Evolutionary conservation across 2,329 filamentous ascomycete species (phyloP).

Genomic region (Neonectria neomacrospora): DNA sequence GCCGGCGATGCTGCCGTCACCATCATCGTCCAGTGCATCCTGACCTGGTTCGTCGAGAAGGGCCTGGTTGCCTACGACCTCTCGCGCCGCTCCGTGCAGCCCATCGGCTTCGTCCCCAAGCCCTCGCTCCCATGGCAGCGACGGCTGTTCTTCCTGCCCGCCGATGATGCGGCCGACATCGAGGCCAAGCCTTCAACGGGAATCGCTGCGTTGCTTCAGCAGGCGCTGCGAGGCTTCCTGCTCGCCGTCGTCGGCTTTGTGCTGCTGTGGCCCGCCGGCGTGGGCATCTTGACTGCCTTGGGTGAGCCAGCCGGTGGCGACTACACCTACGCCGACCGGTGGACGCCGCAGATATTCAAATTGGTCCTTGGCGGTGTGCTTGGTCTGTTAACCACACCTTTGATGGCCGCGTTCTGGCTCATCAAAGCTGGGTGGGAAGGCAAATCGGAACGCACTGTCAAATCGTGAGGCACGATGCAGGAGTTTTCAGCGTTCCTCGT

Average conservation of each 20-base stretch:
- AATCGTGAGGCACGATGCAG: background rate
- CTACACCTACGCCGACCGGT: conserved; percentile 55
- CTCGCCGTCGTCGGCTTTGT: conserved; percentile 52
- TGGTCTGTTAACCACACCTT: conserved; percentile 59
- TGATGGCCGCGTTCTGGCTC: conserved; percentile 63
- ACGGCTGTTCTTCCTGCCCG: conserved; percentile 49
- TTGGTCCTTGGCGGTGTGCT: conserved; percentile 58
- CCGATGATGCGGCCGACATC: background rate
- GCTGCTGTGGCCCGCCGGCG: conserved; percentile 55
- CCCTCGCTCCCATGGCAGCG: conserved; percentile 50
- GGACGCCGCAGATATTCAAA: conserved; percentile 63
- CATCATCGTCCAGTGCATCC: conserved; percentile 60
- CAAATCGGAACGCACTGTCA: background rate
- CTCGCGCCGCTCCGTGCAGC: conserved; percentile 55
- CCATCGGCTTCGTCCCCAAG: conserved; percentile 57
- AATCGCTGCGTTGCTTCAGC: conserved; percentile 40
- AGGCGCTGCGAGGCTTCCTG: conserved; percentile 43
- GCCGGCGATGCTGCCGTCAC: conserved; percentile 61
- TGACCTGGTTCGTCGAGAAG: conserved; percentile 64
- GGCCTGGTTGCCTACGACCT: conserved; percentile 61
- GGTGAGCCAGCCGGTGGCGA: conserved; percentile 54
- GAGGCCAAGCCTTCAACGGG: background rate
- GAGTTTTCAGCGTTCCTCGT: background rate
- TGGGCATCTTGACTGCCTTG: conserved; percentile 56
- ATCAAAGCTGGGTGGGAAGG: conserved; percentile 59